phyloP scores from a whole-genome alignment of 495 filamentous ascomycete species.

The Podospora conica region DNA sequence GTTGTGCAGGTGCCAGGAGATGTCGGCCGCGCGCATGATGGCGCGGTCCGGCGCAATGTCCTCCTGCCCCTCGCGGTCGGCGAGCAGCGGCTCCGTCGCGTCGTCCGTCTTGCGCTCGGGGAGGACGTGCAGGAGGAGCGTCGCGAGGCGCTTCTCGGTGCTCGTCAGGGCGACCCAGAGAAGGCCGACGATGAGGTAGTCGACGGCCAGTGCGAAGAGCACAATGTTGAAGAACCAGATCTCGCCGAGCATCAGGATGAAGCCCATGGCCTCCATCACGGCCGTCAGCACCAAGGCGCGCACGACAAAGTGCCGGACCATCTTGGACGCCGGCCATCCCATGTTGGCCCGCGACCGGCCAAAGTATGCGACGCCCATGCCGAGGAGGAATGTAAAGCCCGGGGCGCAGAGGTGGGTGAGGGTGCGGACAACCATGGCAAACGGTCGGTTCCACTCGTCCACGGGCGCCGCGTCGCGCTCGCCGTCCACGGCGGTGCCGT shows the following conservation, averaged over 20 bases:
- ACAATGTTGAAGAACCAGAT: constrained; percentile 31
- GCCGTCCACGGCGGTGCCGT: constrained; percentile 23
- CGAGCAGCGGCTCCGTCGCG: constrained; percentile 18
- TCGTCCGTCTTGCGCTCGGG: constrained; percentile 18
- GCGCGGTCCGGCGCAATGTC: constrained; percentile 17
- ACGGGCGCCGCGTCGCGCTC: constrained; percentile 24
- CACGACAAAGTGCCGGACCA: constrained; percentile 26
- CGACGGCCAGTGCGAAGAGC: constrained; percentile 28
- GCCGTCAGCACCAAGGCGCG: constrained; percentile 25
- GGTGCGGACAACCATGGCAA: constrained; percentile 23
- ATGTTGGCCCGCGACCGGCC: constrained; percentile 24
- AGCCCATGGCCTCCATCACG: constrained; percentile 12
- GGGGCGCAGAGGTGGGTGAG: constrained; percentile 33
- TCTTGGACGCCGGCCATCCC: constrained; percentile 20
- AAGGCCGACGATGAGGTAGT: constrained; percentile 29
- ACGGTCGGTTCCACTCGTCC: constrained; percentile 24
- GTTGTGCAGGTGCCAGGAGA: constrained; percentile 31
- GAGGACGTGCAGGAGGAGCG: constrained; percentile 15
- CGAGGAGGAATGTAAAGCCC: constrained; percentile 33
- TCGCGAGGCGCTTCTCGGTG: constrained; percentile 20
- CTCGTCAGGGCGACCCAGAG: constrained; percentile 23
- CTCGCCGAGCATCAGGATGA: constrained; percentile 16
- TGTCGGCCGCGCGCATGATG: constrained; percentile 21
- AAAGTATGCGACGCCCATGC: constrained; percentile 35
- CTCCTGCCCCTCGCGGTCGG: background rate